Base-by-base conservation (phyloP, 2,329 filamentous ascomycete species). In the Fusarium irregulare region DNA sequence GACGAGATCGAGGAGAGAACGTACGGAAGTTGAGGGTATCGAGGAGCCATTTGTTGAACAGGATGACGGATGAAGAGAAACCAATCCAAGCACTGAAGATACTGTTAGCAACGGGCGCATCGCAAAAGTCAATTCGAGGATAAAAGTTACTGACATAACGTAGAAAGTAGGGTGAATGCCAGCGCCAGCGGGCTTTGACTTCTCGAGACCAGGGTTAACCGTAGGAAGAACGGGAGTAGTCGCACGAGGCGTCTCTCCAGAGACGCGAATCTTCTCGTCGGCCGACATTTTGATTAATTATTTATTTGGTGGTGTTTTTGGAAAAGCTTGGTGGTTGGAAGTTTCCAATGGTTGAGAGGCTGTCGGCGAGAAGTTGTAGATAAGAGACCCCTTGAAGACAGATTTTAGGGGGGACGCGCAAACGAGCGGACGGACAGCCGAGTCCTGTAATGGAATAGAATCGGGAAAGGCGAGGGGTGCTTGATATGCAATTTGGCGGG, bases 41-140 rank as follows among this genome's bases (percentile, higher is more conserved):
- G 68, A 98, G 88, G 77, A 99, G 93, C 89, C 93, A 97, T 89
- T 99, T 99, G 90, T 99, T 98, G 91, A 98, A 98, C 68, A 99
- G 86, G 80, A 99, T 99, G 78, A 98, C 94, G 76, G 92, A 93
- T 45, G 94, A 97, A 78, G 93, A 97, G 80, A 98, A 87, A 64
- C 90, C 85, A 78, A 99, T 98, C 96, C 96, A 99, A 74, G 90
- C 86, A 76, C 94, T 97, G 80, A 44, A 56, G n/a, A 40, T 18
- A 34, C 41, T 13, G 61, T 74, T 62, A 75, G 68, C 58, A 60
- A 44, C 14, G 11, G 40, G 42, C 40, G 56, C 56, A 37, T 56
- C 30, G 53, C 20, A 11, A 32, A 27, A 46, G 27, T 42, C 41
- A 62, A 61, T 59, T 51, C 21, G 28, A 53, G n/a, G 16, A 18